Evolutionary conservation across 1,139 yeast genomes (phyloP).

Genomic region (Debaryomycetaceae sp.): DNA sequence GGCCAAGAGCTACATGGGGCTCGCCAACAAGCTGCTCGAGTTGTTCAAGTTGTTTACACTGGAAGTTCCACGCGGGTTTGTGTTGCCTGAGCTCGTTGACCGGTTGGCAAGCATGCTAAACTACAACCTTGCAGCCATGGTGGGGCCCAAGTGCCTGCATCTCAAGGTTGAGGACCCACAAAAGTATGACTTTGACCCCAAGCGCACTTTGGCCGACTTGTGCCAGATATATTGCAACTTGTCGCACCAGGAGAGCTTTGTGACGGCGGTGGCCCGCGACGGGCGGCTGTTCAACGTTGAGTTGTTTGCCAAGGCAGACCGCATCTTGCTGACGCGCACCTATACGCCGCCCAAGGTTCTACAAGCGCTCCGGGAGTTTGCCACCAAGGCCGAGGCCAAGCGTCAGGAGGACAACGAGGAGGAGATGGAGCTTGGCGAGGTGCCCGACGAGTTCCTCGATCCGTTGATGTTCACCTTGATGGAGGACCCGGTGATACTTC

Average conservation of each 20-base stretch:
- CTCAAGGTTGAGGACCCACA: constrained; percentile 83
- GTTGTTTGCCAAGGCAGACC: constrained; percentile 66
- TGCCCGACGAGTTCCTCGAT: constrained; percentile 95
- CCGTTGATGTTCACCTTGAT: constrained; percentile 93
- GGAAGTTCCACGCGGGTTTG: constrained; percentile 84
- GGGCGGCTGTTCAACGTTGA: constrained; percentile 74
- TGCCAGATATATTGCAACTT: constrained; percentile 75
- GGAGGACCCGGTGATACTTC: constrained; percentile 94
- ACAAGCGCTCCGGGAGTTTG: constrained; percentile 49
- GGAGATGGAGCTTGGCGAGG: constrained; percentile 84
- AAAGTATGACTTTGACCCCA: constrained; percentile 80
- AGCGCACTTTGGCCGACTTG: constrained; percentile 60
- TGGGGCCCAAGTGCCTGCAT: constrained; percentile 91
- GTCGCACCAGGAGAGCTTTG: constrained; percentile 58
- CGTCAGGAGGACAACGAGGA: constrained; percentile 69
- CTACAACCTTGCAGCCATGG: constrained; percentile 83
- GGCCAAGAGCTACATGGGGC: constrained; percentile 78
- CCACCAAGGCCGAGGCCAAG: constrained; percentile 57
- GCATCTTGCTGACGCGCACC: constrained; percentile 56
- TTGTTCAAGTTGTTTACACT: constrained; percentile 77
- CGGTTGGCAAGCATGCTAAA: constrained; percentile 94
- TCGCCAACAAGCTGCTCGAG: constrained; percentile 78
- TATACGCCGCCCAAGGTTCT: constrained; percentile 52
- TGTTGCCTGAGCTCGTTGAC: constrained; percentile 85
- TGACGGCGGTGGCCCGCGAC: constrained; percentile 81